Evolutionary conservation across 345 rosid species (phyloP).

Genomic region (Eucalyptus decipiens): DNA sequence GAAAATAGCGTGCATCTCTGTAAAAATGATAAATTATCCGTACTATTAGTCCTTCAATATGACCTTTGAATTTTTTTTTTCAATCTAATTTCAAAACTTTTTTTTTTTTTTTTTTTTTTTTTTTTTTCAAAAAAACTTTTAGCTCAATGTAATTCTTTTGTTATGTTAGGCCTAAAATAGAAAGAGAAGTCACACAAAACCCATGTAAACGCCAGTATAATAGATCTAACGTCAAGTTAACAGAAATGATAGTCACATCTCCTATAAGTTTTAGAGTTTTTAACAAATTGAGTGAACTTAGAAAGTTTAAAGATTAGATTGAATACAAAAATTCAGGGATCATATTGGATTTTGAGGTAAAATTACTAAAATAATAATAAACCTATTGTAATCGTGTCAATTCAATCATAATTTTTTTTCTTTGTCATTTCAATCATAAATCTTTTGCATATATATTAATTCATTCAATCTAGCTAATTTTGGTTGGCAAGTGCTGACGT

Average conservation of each 20-base stretch:
- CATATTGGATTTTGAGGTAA: background rate
- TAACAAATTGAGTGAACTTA: background rate
- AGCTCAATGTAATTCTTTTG: background rate
- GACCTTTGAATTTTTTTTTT: background rate
- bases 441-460: rapidly evolving
- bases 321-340: rapidly evolving
- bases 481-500: rapidly evolving
- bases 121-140: background rate
- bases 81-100: background rate
- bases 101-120: background rate
- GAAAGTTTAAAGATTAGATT: background rate
- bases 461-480: rapidly evolving
- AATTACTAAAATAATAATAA: rapidly evolving
- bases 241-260: background rate
- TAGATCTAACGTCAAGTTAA: background rate
- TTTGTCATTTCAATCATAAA: rapidly evolving
- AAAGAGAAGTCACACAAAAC: background rate
- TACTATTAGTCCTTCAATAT: background rate
- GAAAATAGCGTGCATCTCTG: background rate
- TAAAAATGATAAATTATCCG: background rate
- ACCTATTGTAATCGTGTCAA: rapidly evolving
- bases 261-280: background rate
- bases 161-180: background rate
- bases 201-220: background rate
- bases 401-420: rapidly evolving